Conservation (phyloP, 2,329 filamentous ascomycete genomes). For the Pseudogymnoascus sp. region DNA sequence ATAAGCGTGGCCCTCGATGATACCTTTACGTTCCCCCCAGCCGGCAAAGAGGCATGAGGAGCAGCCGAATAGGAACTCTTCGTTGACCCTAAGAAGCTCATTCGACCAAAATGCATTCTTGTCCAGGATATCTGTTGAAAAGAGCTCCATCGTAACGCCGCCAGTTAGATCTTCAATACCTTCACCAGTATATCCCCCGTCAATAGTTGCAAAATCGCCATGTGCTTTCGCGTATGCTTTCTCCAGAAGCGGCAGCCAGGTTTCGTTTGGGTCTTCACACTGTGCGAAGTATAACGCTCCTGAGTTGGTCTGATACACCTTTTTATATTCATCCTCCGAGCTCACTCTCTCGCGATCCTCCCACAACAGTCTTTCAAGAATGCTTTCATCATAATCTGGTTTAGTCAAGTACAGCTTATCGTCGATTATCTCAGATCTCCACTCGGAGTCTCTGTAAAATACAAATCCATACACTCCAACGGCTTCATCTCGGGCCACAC, state of each 20-base stretch:
- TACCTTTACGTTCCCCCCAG: constrained; percentile 53
- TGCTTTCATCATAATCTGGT: constrained; percentile 72
- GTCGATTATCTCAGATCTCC: constrained; percentile 86
- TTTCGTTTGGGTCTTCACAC: constrained; percentile 69
- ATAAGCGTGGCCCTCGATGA: constrained; percentile 52
- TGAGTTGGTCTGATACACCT: constrained; percentile 66
- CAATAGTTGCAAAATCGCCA: constrained; percentile 65
- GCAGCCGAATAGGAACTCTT: constrained; percentile 72
- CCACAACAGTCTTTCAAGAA: constrained; percentile 65
- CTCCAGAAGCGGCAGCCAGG: constrained; percentile 72
- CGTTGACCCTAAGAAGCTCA: constrained; percentile 64
- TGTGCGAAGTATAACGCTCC: constrained; percentile 73
- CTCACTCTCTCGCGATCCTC: constrained; percentile 69
- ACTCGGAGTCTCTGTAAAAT: constrained; percentile 81
- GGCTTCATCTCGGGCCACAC: constrained; percentile 64
- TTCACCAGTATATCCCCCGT: constrained; percentile 60
- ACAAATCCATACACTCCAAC: constrained; percentile 88
- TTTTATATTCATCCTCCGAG: constrained; percentile 61
- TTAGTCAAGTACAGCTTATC: constrained; percentile 83
- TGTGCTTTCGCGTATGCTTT: constrained; percentile 83
- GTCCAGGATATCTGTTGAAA: constrained; percentile 65
- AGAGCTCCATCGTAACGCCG: constrained; percentile 62
- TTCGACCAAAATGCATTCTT: constrained; percentile 78
- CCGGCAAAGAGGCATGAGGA: constrained; percentile 56
- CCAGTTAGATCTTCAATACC: constrained; percentile 55